Base-by-base conservation (phyloP, 2,329 filamentous ascomycete species). In the Botrytis squamosa region DNA sequence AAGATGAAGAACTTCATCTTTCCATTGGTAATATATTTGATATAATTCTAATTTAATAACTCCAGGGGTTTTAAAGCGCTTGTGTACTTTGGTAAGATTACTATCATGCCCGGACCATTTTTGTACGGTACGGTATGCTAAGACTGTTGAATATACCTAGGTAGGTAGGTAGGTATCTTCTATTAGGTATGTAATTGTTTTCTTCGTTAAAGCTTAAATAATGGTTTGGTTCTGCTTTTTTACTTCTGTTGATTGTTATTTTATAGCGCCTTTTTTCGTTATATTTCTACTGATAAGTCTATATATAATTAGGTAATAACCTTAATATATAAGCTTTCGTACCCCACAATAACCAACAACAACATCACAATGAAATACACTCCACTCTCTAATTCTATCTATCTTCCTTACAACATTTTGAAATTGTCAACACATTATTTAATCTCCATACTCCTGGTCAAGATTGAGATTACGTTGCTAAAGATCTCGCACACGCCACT, bases 391-490 rank as follows among this genome's bases (percentile, higher is more conserved):
- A 33, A 36, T 25, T 10, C 52, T 14, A 38, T 67, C 44, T 52
- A 38, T 67, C 44, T 52, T 67, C 64, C 33, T 67, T 52, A 12
- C 44, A 36, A 10, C 14, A 38, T 40, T 71, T 16, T 22, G 25
- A 44, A 46, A 22, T 71, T 40, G 18, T 42, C 42, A 70, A 46
- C 42, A 44, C 66, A 25, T 63, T 74, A 25, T 78, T 81, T 76
- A 80, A 76, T 60, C 79, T 82, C 71, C 76, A 82, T 72, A 77
- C 73, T 42, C 74, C 76, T 69, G 79, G 79, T 38, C 78, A 76
- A 44, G 80, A 79, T 68, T 68, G 79, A 80, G 78, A 79, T 73
- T 81, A 80, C 60, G 77, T 77, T 72, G 75, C 77, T 72, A 80
- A 79, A 65, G 80, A 80, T 72, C 66, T 82, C 5, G 79, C 78